Evolutionary conservation across 1,139 yeast genomes (phyloP), one percentile per base, ranked within the genome.

Genomic region (Pneumocystis wakefieldiae): DNA sequence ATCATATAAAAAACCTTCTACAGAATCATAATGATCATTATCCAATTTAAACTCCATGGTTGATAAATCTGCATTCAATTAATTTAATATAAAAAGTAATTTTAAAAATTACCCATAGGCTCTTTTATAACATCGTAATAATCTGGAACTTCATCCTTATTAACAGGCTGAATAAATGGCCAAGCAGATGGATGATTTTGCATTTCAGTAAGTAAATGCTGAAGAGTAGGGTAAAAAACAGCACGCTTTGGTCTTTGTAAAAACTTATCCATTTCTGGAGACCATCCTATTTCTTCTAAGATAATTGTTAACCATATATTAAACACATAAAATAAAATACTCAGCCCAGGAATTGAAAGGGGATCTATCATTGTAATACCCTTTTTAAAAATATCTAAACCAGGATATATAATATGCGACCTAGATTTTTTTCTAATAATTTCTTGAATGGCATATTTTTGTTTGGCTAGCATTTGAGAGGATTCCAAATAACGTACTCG

Each of bases 131-230:
- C 95, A 69, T 89, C 95, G 73, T 92, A 92, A 73, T 94, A 94
- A 73, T 94, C 98, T 0, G 95, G 90, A 17, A 94, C 98, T 71
- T 94, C 98, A 61, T 89, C 95, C 70, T 83, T 83, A 73, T 86
- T 89, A 17, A 94, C 98, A 0, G 98, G 96, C 64, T 83, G 86
- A 39, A 91, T 83, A 75, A 94, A 94, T 37, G 99, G 98, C 98
- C 98, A 92, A n/a, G 97, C 94, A 1, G 96, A 87, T 0, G 97
- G 95, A 73, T 92, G 96, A 72, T 87, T 89, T 71, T 88, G 95
- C 77, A 92, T 75, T 72, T 92, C 99, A 8, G 89, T 83, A 62
- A 92, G 79, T 36, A 92, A 75, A 62, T 90, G 88, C 69, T 88
- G 91, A 95, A 92, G 89, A 68, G 87, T 87, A 61, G 94, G 92